These are phyloP conservation scores for Physcia stellaris DNA, from an alignment of 495 filamentous ascomycete species.

Conservation along the genomic window DNA sequence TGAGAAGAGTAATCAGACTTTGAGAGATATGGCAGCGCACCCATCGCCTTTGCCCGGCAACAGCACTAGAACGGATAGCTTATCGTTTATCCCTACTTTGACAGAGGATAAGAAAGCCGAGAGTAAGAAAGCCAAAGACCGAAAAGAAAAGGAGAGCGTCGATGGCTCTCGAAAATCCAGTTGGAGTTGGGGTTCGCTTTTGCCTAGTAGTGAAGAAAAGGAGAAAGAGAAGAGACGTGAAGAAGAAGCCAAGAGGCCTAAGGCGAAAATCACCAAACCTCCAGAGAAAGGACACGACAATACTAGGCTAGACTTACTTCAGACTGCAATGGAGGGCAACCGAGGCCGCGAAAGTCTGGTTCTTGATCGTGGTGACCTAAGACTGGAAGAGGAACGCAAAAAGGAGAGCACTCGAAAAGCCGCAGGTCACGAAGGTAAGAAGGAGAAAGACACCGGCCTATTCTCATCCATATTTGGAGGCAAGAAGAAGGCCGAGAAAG, in stretches of 20 bases:
- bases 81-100: constrained; percentile 76
- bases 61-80: constrained; percentile 55
- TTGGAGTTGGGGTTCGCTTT: constrained; percentile 54
- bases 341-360: constrained; percentile 74
- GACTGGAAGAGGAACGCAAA: constrained; percentile 68
- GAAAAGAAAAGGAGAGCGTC: constrained; percentile 38
- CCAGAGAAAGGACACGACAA: constrained; percentile 47
- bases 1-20: constrained; percentile 23
- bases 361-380: constrained; percentile 64
- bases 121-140: constrained; percentile 49
- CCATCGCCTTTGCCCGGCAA: constrained; percentile 61
- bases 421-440: constrained; percentile 57
- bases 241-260: constrained; percentile 45
- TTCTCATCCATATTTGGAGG: constrained; percentile 82
- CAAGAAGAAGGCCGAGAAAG: constrained; percentile 47
- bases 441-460: constrained; percentile 69
- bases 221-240: constrained; percentile 55
- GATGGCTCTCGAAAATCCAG: constrained; percentile 58
- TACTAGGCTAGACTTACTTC: constrained; percentile 66
- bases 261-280: constrained; percentile 45
- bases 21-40: constrained; percentile 47
- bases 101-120: constrained; percentile 52
- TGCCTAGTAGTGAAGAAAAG: constrained; percentile 56
- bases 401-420: constrained; percentile 67
- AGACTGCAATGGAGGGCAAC: constrained; percentile 59